Evolutionary conservation across 177 flowering plant genomes (phyloP).

Genomic region (Vitis hybrid): DNA sequence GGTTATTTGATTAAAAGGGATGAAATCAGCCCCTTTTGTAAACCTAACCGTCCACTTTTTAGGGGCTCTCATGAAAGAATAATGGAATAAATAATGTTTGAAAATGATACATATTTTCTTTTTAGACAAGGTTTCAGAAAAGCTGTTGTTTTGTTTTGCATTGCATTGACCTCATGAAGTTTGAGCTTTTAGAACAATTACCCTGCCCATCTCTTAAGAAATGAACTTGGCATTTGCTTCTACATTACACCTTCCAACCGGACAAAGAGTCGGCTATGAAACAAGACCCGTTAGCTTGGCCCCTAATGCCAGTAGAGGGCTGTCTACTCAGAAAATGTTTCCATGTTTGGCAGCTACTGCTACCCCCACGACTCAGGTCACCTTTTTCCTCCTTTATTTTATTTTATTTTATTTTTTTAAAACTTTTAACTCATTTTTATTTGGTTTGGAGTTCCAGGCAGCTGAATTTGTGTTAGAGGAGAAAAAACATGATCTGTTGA

Average conservation of each 20-base stretch:
- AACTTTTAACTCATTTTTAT: not conserved
- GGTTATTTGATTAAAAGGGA: too few species aligned
- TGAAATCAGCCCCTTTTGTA: too few species aligned
- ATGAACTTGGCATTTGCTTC: constrained; percentile 25
- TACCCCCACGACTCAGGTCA: constrained; percentile 14
- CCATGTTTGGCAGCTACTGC: constrained; percentile 22
- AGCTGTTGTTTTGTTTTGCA: too few species aligned
- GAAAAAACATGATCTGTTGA: constrained; percentile 60
- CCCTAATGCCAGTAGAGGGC: not conserved
- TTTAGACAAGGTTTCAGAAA: too few species aligned
- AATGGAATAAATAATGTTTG: too few species aligned
- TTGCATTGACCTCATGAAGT: too few species aligned
- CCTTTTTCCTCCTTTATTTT: not conserved
- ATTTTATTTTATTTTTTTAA: not conserved
- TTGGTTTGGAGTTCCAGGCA: constrained; percentile 15
- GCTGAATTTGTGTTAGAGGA: constrained; percentile 41
- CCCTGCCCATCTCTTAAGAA: constrained; percentile 4
- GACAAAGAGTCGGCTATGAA: constrained; percentile 5
- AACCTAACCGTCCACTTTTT: too few species aligned
- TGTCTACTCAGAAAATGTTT: not conserved
- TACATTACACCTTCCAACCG: constrained; percentile 9
- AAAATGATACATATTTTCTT: too few species aligned
- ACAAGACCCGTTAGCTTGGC: constrained; percentile 6
- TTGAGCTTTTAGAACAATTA: too few species aligned
- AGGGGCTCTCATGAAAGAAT: too few species aligned